Conservation (phyloP, 179 eudicot species). For the Gypsophila paniculata region DNA sequence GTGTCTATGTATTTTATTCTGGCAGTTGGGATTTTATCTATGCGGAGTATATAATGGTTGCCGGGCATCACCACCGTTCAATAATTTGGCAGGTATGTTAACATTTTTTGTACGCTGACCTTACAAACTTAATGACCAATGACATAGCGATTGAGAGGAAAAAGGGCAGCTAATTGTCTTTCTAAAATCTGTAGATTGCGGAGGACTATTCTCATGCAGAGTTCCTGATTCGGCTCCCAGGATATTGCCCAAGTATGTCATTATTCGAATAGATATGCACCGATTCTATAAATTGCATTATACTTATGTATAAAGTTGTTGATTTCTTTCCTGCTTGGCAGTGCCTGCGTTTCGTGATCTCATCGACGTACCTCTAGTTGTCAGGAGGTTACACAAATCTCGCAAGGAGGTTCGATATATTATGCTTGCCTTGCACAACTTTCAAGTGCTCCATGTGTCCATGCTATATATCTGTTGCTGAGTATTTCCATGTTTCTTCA, state of each 20-base stretch:
- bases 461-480: constrained; percentile 9
- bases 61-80: constrained; percentile 85
- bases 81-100: constrained; percentile 88
- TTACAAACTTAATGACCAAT: not conserved
- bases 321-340: constrained; percentile 27
- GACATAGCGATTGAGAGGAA: not conserved
- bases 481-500: not conserved
- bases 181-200: constrained; percentile 60
- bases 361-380: constrained; percentile 92
- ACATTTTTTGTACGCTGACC: constrained; percentile 9
- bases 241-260: constrained; percentile 94
- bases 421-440: constrained; percentile 13
- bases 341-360: constrained; percentile 99
- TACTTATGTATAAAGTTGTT: constrained; percentile 8
- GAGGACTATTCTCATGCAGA: constrained; percentile 97
- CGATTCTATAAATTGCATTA: not conserved
- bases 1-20: constrained; percentile 1
- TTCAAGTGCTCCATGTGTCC: not conserved
- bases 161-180: not conserved
- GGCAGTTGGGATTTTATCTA: constrained; percentile 97
- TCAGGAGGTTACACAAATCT: constrained; percentile 85
- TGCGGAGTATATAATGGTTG: constrained; percentile 96
- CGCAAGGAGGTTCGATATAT: constrained; percentile 60
- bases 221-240: constrained; percentile 94
- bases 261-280: not conserved